Evolutionary conservation across 768 basidiomycete species (phyloP), one percentile per base, ranked within the genome.

Genomic region (Tylopilus rubrobrunneus): DNA sequence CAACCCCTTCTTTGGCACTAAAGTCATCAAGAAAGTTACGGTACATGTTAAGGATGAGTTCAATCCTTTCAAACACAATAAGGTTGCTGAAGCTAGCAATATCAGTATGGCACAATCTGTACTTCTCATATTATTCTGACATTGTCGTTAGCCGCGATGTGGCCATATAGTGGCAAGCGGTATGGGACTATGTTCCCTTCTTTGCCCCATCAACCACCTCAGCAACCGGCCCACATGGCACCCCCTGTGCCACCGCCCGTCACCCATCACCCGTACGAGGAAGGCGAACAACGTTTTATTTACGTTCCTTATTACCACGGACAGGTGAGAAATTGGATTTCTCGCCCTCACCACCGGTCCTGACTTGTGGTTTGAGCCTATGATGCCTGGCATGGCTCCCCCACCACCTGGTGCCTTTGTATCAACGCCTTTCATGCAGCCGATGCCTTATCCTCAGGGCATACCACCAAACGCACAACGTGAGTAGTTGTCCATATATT

Each of bases 21-120:
- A 87, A 34, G 68, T 76, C 19, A 81, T 85, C 68, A 92, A 92
- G 78, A 90, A 88, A 73, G 80, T 78, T 50, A 65, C 79, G 4
- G 87, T 95, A 34, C 87, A 92, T 66, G 82, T 96, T 70, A 92
- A 96, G 73, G 92, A 97, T 62, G 96, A 98, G 67, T 99, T 99
- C 68, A 97, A 95, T 69, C 94, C 96, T 15, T 97, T 96, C 82
- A 92, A 91, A 73, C 83, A 87, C 63, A 81, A 82, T 65, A 91
- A 91, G 68, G 84, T 93, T 27, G 80, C 76, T 8, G 90, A 91
- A 50, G 82, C 93, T 7, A 71, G 80, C 25, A 78, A 83, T 65
- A 80, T 92, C 57, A 71, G 93, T 95, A 67, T 62, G 92, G 81
- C 25, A 27, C 42, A 10, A 25, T 39, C 8, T 34, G 25, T 28